Base-by-base conservation (phyloP, 768 basidiomycete species). In the Leccinum incarnatum region DNA sequence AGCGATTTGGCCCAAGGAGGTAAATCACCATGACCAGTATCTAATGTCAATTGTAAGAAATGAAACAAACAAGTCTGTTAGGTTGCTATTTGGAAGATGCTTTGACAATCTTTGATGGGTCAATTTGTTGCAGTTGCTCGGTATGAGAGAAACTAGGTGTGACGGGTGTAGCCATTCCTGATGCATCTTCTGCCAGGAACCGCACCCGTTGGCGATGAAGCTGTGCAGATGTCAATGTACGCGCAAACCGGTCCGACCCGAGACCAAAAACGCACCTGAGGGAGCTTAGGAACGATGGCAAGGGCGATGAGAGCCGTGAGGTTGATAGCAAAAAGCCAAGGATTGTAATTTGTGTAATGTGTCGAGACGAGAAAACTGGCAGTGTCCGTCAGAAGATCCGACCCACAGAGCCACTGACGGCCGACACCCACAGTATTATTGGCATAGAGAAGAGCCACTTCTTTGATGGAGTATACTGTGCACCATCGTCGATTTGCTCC, bases 401-500 rank as follows among this genome's bases (percentile, higher is more conserved):
- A 45, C 4, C 47, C 15, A 34, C 34, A 42, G 30, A 11, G 25
- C 10, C 12, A 32, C 54, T 45, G 57, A 48, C 50, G 37, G 56
- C 8, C 2, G 15, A 49, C 8, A 77, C 93, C 71, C 67, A 98
- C 97, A 99, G 79, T 37, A 82, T 81, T 63, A 98, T 88, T 0
- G 97, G 97, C 8, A 95, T 87, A 54, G 84, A 85, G 59, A 97
- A 82, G 29, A 99, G 79, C 93, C 95, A 98, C 72, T 99, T 99
- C 79, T 93, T 97, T 5, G 97, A 88, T 1, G 97, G 97, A 5
- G 97, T 99, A 75, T 98, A 97, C 69, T 98, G 97, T 1, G 95
- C 97, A 40, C 97, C 97, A 52, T 92, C 90, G 74, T 99, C 97
- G 52, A 99, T 99, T 80, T 99, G 97, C 71, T 99, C 97, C 97